These are phyloP conservation scores for Bretziella fagacearum DNA, from an alignment of 2,329 filamentous ascomycete species.

Conservation along the genomic window DNA sequence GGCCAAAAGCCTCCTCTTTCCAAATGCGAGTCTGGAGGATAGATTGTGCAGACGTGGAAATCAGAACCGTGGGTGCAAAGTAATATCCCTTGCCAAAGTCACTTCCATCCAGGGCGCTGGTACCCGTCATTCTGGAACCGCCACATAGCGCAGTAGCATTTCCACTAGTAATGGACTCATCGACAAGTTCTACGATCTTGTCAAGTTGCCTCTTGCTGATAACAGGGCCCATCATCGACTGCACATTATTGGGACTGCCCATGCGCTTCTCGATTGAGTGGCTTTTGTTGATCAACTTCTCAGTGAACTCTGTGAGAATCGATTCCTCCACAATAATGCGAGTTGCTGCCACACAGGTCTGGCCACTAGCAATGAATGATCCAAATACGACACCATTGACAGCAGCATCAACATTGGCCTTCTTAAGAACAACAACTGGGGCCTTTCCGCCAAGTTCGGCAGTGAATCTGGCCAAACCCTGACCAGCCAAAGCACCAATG, in stretches of 20 bases:
- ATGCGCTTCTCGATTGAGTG: constrained; percentile 24
- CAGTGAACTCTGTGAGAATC: constrained; percentile 37
- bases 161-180: constrained; percentile 25
- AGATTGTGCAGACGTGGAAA: constrained; percentile 31
- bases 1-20: constrained; percentile 48
- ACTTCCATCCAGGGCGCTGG: constrained; percentile 26
- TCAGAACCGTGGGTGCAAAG: constrained; percentile 21
- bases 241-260: constrained; percentile 22
- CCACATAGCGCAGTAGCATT: constrained; percentile 18
- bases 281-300: constrained; percentile 36
- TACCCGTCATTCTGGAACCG: constrained; percentile 23
- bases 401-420: constrained; percentile 45
- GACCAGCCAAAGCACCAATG: constrained; percentile 53
- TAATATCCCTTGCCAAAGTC: constrained; percentile 39
- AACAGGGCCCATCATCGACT: constrained; percentile 29
- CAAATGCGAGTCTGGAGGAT: constrained; percentile 27
- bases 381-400: constrained; percentile 33
- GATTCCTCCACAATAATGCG: constrained; percentile 39
- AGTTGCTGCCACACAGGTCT: constrained; percentile 43
- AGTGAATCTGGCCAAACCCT: constrained; percentile 44
- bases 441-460: constrained; percentile 52
- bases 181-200: constrained; percentile 47
- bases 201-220: constrained; percentile 19
- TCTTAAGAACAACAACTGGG: constrained; percentile 47
- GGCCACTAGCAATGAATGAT: constrained; percentile 37